Base-by-base conservation (phyloP, 2,329 filamentous ascomycete genomes). In the Dactylonectria estremocensis region DNA sequence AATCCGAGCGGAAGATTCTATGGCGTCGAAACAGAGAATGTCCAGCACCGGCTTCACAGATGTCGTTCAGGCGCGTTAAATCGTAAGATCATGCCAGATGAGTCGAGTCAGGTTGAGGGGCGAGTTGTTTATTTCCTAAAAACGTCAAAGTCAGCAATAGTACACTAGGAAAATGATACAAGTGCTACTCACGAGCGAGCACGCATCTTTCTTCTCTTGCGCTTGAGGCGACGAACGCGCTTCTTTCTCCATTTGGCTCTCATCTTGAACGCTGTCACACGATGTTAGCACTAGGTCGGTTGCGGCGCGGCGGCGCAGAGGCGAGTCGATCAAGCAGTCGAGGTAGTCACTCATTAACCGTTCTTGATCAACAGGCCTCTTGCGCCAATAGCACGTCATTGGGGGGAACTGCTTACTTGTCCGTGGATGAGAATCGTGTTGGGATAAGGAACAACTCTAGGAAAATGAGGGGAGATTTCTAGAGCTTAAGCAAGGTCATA, bases 241-340 rank as follows among this genome's bases (percentile, higher is more conserved):
- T 99, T 99, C 93, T 99, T 99, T 91, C 95, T 96, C 96, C 96
- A 98, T 91, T 98, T 98, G 84, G 95, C 95, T 96, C 95, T 89
- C 89, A 91, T 90, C 87, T 86, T 90, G 87, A 86, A 86, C 75
- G 72, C 77, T 78, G 70, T 59, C 60, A 55, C 22, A 52, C 54
- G 31, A 43, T 61, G 69, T 76, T 74, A 75, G 76, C 71, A 72
- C 31, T 62, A 67, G 67, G 8, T 37, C 45, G 40, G 58, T 57
- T 37, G 28, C 18, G 31, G 35, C 40, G 52, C 54, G 50, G 48
- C 10, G 50, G 35, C 54, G 20, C 60, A 35, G n/a, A 40, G 52
- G 45, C 54, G 65, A 64, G 54, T 49, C 67, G 59, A 62, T 66
- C 52, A 9, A 35, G 63, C 28, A 49, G 58, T 67, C 61, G 61